phyloP scores from a whole-genome alignment of 2,329 filamentous ascomycete species.

The Fonsecaea multimorphosa region DNA sequence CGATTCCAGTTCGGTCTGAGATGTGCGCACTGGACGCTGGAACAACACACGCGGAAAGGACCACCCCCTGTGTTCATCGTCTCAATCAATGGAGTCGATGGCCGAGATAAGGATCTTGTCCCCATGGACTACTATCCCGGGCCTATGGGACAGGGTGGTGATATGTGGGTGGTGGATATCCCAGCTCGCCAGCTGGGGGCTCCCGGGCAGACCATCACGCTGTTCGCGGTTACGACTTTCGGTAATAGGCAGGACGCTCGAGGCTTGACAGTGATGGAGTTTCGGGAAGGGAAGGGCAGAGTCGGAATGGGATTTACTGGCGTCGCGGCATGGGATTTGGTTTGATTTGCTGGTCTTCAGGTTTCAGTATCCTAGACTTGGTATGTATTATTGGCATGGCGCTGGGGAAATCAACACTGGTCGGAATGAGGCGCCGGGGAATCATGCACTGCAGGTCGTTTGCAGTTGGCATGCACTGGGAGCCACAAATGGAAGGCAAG shows the following conservation, averaged over 20 bases:
- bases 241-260: constrained; percentile 58
- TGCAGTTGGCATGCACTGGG: background rate
- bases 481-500: background rate
- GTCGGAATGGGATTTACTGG: constrained; percentile 57
- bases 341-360: constrained; percentile 36
- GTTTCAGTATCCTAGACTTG: background rate
- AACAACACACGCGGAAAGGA: constrained; percentile 66
- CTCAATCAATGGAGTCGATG: constrained; percentile 69
- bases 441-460: background rate
- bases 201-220: constrained; percentile 70
- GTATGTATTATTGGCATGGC: constrained; percentile 4
- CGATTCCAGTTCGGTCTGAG: constrained; percentile 80
- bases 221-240: constrained; percentile 66
- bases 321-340: constrained; percentile 62
- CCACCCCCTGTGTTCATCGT: constrained; percentile 73
- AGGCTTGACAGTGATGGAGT: constrained; percentile 59
- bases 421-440: background rate
- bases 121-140: constrained; percentile 64
- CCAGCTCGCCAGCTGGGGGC: constrained; percentile 66
- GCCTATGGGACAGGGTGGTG: constrained; percentile 67
- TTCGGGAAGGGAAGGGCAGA: constrained; percentile 54
- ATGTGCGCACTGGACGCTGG: constrained; percentile 83
- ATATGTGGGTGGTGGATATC: constrained; percentile 82
- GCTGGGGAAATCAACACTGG: background rate
- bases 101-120: constrained; percentile 69